Percentiles rank a stretch among this genome's conserved stretches.
These are phyloP conservation scores for Abelmoschus esculentus DNA, from an alignment of 345 rosid genomes.

Conservation along the genomic window DNA sequence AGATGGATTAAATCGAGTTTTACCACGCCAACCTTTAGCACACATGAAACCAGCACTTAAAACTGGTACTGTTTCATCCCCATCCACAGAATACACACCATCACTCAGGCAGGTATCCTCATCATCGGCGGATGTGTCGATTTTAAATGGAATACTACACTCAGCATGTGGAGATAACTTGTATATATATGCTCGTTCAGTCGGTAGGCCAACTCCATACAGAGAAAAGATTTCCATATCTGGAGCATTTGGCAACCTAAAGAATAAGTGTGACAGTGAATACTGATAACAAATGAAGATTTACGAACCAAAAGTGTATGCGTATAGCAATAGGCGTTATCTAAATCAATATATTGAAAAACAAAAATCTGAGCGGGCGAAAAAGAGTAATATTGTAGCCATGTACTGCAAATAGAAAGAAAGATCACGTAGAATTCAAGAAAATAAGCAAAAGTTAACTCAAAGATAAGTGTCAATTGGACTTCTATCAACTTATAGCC, in stretches of 20 bases:
- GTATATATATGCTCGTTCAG: slow-evolving; percentile 86
- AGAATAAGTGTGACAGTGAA: slow-evolving; percentile 18
- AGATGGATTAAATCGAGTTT: slow-evolving; percentile 84
- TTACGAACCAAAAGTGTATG: neutral
- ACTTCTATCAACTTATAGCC: neutral
- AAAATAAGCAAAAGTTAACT: neutral
- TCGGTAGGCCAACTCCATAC: slow-evolving; percentile 92
- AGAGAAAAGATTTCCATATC: slow-evolving; percentile 86
- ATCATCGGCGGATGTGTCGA: slow-evolving; percentile 60
- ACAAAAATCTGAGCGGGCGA: neutral
- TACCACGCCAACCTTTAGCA: slow-evolving; percentile 95
- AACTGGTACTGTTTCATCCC: slow-evolving; percentile 91
- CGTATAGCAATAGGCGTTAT: neutral
- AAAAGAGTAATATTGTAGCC: neutral
- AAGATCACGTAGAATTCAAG: neutral
- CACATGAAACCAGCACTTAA: slow-evolving; percentile 90
- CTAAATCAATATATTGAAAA: neutral
- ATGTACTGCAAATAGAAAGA: neutral
- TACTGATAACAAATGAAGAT: neutral
- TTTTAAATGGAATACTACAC: slow-evolving; percentile 84
- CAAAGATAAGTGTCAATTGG: neutral
- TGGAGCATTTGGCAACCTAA: slow-evolving; percentile 86
- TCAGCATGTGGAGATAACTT: slow-evolving; percentile 59
- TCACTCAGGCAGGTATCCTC: slow-evolving; percentile 66
- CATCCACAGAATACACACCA: slow-evolving; percentile 79